Conservation (phyloP, 805 yeast species). For the Candida palmyrensis region DNA sequence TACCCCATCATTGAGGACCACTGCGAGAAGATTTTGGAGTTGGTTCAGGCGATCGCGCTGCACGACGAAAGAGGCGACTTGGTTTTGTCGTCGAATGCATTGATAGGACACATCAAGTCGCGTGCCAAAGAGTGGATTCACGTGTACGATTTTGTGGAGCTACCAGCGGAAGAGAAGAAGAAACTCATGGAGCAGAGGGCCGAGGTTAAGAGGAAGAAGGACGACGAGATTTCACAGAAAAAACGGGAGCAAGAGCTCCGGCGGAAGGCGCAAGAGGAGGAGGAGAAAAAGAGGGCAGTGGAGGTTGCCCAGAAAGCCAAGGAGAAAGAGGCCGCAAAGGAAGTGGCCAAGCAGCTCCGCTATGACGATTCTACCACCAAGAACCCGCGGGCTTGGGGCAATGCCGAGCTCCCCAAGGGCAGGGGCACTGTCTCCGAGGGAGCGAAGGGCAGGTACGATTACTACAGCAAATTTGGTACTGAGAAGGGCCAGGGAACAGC, state of each 20-base stretch:
- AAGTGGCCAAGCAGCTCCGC: slow-evolving; percentile 10
- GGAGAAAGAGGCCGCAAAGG: slow-evolving; percentile 2
- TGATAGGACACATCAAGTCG: slow-evolving; percentile 60
- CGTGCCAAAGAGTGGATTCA: slow-evolving; percentile 46
- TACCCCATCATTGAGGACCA: slow-evolving; percentile 70
- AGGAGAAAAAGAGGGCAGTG: slow-evolving; percentile 6
- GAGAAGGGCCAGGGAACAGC: no score
- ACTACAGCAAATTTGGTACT: slow-evolving; percentile 20
- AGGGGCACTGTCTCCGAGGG: slow-evolving; percentile 10
- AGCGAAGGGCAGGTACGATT: slow-evolving; percentile 29
- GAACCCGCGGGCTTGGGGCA: slow-evolving; percentile 11
- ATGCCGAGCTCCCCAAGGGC: no score
- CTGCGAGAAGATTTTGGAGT: slow-evolving; percentile 45
- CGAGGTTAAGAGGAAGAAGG: slow-evolving; percentile 10
- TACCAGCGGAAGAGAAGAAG: slow-evolving; percentile 40
- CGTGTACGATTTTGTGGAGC: slow-evolving; percentile 51
- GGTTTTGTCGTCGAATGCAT: slow-evolving; percentile 68
- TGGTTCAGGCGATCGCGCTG: slow-evolving; percentile 43
- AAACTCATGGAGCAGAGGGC: slow-evolving; percentile 18
- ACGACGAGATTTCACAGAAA: slow-evolving; percentile 9
- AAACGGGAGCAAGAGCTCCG: slow-evolving; percentile 1
- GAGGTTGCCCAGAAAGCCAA: neutral
- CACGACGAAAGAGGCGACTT: slow-evolving; percentile 74
- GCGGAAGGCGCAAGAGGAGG: slow-evolving; percentile 8
- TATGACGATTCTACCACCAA: slow-evolving; percentile 15